Evolutionary conservation across 2,329 filamentous ascomycete species (phyloP).

Genomic region (Hortaea sp.): DNA sequence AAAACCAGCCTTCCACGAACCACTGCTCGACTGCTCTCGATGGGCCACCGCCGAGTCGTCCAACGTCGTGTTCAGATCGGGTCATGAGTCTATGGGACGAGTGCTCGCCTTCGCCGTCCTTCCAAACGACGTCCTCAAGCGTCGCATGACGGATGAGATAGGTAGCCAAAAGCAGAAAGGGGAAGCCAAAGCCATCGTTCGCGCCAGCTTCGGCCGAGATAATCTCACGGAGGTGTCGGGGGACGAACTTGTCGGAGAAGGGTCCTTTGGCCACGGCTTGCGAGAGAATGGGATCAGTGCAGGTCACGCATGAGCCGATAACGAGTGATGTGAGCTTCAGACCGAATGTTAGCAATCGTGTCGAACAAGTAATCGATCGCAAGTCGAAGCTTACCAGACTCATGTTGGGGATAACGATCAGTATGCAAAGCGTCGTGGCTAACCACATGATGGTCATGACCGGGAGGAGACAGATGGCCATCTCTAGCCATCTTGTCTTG

Average conservation of each 20-base stretch:
- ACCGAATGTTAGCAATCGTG: no score
- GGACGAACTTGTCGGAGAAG: constrained; percentile 79
- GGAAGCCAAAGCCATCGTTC: constrained; percentile 78
- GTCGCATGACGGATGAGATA: constrained; percentile 69
- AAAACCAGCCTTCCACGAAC: constrained; percentile 74
- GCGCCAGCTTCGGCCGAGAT: constrained; percentile 59
- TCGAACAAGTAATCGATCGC: no score
- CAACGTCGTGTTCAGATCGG: constrained; percentile 1
- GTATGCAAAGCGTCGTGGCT: constrained; percentile 62
- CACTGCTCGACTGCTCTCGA: constrained; percentile 60
- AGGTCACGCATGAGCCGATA: constrained; percentile 72
- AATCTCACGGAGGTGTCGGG: constrained; percentile 62
- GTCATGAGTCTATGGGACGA: not conserved
- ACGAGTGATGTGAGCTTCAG: constrained; percentile 64
- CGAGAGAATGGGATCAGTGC: constrained; percentile 74
- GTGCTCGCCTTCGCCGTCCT: not conserved
- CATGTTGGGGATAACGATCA: constrained; percentile 58
- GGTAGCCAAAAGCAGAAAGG: constrained; percentile 70
- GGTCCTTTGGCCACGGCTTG: constrained; percentile 83
- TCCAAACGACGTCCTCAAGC: constrained; percentile 36
- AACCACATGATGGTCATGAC: constrained; percentile 81
- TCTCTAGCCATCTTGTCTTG: constrained; percentile 61
- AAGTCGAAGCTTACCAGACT: constrained; percentile 15
- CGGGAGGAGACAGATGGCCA: constrained; percentile 64
- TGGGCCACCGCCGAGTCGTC: constrained; percentile 44